phyloP scores from a whole-genome alignment of 1,284 basidiomycete genomes.

The Cutaneotrichosporon spelunceum region DNA sequence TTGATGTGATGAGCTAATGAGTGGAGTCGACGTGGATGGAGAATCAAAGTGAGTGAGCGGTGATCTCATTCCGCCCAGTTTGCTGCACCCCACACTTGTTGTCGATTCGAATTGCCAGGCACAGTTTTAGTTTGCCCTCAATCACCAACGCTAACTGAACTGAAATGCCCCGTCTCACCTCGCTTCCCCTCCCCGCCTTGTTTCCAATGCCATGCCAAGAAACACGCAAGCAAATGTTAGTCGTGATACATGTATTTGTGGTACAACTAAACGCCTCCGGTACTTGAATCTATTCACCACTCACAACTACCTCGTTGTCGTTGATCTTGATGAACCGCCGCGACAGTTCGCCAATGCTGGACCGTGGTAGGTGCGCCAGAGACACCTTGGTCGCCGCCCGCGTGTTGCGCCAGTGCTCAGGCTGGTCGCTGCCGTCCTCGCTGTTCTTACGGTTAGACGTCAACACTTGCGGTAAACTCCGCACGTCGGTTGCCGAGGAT shows the following conservation, averaged over 20 bases:
- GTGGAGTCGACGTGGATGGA: not conserved
- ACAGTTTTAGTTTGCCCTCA: not conserved
- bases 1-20: not conserved
- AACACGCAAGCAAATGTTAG: not conserved
- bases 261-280: slow-evolving; percentile 3
- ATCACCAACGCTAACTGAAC: not conserved
- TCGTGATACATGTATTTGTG: slow-evolving; percentile 5
- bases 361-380: slow-evolving; percentile 47
- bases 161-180: not conserved
- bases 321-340: slow-evolving; percentile 7
- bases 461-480: not conserved
- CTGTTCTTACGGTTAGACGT: not conserved
- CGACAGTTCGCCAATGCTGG: slow-evolving; percentile 12
- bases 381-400: slow-evolving; percentile 77
- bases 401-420: slow-evolving; percentile 80
- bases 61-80: slow-evolving; percentile 1
- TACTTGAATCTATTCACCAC: not conserved
- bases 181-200: too few relatives aligned
- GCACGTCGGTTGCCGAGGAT: not conserved
- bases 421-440: slow-evolving; percentile 37
- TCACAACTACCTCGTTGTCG: not conserved
- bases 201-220: not conserved
- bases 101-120: not conserved
- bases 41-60: not conserved
- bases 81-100: not conserved